Evolutionary conservation across 1,284 basidiomycete genomes (phyloP).

Genomic region (Papiliotrema nemorosa): DNA sequence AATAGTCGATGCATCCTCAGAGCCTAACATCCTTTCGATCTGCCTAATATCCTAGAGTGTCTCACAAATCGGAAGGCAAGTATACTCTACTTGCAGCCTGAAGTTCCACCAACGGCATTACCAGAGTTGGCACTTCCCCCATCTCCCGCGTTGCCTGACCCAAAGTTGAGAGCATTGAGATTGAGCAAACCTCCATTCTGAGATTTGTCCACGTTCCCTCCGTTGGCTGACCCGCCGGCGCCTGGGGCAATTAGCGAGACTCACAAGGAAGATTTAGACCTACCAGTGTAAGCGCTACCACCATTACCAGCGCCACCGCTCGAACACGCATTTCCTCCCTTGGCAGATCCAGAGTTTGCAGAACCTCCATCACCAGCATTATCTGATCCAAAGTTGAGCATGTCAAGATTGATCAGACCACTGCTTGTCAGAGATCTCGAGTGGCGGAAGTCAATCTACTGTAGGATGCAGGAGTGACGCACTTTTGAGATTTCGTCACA

Average conservation of each 20-base stretch:
- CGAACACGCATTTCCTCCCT: constrained; percentile 19
- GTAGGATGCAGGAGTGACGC: constrained; percentile 1
- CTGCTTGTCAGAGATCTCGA: constrained; percentile 4
- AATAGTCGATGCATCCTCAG: too few species aligned
- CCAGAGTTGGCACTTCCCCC: constrained; percentile 33
- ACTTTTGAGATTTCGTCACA: constrained; percentile 15
- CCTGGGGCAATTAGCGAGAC: constrained; percentile 10
- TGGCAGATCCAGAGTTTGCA: constrained; percentile 28
- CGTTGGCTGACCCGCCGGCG: constrained; percentile 30
- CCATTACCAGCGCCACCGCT: constrained; percentile 12
- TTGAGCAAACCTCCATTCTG: constrained; percentile 23
- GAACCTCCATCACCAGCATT: constrained; percentile 34
- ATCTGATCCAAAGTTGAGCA: constrained; percentile 30
- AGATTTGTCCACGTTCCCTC: constrained; percentile 19
- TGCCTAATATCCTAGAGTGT: too few species aligned
- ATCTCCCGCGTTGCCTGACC: constrained; percentile 32
- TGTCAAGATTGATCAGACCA: constrained; percentile 30
- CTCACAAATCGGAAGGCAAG: too few species aligned
- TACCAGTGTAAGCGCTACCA: constrained; percentile 30
- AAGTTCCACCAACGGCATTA: constrained; percentile 23
- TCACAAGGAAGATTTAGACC: not conserved
- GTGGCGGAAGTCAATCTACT: not conserved
- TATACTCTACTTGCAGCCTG: not conserved
- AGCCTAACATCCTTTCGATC: too few species aligned
- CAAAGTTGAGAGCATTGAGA: constrained; percentile 33